Conservation (phyloP, 306 rosid genomes). For the Gillenia trifoliata region DNA sequence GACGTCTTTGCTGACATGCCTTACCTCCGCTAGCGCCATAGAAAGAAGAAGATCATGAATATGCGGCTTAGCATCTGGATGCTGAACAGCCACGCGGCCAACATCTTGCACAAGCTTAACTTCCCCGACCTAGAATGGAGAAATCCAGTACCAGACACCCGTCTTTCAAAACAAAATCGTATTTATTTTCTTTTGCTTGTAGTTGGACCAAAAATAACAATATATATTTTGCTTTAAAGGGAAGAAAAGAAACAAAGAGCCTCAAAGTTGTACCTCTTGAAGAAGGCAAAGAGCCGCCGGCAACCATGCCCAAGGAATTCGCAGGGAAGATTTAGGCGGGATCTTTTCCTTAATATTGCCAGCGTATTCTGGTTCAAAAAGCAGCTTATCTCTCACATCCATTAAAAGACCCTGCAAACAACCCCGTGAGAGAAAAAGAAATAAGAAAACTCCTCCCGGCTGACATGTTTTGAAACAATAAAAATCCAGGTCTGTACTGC, state of each 20-base stretch:
- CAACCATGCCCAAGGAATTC: slow-evolving; percentile 87
- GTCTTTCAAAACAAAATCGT: slow-evolving; percentile 1
- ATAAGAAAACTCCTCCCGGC: neutral
- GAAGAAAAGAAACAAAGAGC: neutral
- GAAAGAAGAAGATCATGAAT: slow-evolving; percentile 83
- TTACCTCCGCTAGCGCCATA: slow-evolving; percentile 95
- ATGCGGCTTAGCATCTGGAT: slow-evolving; percentile 73
- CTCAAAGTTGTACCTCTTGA: slow-evolving; percentile 64
- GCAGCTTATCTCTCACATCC: slow-evolving; percentile 97
- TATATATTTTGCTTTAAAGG: neutral
- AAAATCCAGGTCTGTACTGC: slow-evolving; percentile 22
- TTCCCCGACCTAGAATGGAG: slow-evolving; percentile 73
- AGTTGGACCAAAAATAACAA: neutral
- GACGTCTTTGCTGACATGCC: slow-evolving; percentile 39
- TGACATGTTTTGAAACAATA: neutral
- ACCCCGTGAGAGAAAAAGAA: slow-evolving; percentile 8
- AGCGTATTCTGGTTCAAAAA: slow-evolving; percentile 92
- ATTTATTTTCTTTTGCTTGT: neutral
- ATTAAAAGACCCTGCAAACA: slow-evolving; percentile 65
- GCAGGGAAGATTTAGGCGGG: slow-evolving; percentile 77
- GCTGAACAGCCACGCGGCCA: slow-evolving; percentile 64
- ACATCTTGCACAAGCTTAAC: slow-evolving; percentile 69
- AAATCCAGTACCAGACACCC: slow-evolving; percentile 9
- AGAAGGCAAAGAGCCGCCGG: slow-evolving; percentile 91
- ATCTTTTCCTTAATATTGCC: slow-evolving; percentile 75